A percentile compares a stretch with the other conserved stretches of the same genome.
phyloP scores from a whole-genome alignment of 148 eudicot species.

The Pouteria glomerata region DNA sequence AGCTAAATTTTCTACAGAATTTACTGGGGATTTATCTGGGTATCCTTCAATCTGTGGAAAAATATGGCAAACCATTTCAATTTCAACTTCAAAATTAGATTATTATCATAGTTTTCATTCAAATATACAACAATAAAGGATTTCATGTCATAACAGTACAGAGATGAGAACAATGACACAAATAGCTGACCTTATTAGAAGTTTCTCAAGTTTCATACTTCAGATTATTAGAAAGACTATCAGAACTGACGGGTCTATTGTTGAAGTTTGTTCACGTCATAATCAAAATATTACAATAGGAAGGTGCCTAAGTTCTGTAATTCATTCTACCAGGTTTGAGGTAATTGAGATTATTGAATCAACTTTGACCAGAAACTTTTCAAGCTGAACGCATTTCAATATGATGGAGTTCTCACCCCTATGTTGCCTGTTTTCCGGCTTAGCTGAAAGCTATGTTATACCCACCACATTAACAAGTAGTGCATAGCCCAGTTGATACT shows the following conservation, averaged over 20 bases:
- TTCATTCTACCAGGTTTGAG: not conserved
- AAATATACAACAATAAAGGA: not conserved
- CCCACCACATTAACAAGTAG: not conserved
- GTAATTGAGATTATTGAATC: not conserved
- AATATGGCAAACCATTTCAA: not conserved
- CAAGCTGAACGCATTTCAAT: not conserved
- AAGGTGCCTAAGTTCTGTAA: not conserved
- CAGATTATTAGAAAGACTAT: not conserved
- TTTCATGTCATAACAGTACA: not conserved
- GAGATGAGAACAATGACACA: not conserved
- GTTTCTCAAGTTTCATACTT: not conserved
- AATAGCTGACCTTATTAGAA: not conserved
- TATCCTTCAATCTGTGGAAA: slow-evolving; percentile 27
- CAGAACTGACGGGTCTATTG: not conserved
- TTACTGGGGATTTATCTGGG: slow-evolving; percentile 17
- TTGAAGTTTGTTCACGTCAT: not conserved
- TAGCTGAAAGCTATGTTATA: not conserved
- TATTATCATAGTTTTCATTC: not conserved
- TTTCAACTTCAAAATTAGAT: not conserved
- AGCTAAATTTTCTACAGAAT: slow-evolving; percentile 19
- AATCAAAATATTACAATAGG: not conserved
- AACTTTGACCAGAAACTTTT: not conserved
- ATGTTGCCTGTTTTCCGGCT: not conserved
- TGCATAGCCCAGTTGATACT: not conserved
- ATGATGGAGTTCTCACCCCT: not conserved